Evolutionary conservation across 2,329 filamentous ascomycete species (phyloP).

Genomic region (Colletotrichum costaricense): DNA sequence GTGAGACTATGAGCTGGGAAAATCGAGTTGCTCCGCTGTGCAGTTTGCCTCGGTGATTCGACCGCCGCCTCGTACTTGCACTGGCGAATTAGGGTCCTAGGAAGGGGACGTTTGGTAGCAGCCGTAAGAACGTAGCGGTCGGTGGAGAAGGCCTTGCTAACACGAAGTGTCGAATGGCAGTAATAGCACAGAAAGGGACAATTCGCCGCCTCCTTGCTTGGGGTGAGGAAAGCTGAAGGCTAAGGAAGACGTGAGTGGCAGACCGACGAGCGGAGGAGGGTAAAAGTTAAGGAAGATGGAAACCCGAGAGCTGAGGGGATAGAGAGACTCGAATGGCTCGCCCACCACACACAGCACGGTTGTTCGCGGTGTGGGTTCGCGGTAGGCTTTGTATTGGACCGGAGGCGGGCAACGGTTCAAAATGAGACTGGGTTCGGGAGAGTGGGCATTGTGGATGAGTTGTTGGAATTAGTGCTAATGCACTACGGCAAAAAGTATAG

Average conservation of each 20-base stretch:
- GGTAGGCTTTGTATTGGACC: constrained; percentile 14
- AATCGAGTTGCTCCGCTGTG: constrained; percentile 9
- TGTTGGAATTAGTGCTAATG: constrained; percentile 30
- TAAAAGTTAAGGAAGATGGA: background rate
- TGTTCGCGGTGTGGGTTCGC: constrained; percentile 13
- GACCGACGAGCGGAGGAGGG: background rate
- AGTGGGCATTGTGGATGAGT: constrained; percentile 20
- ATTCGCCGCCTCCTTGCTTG: background rate
- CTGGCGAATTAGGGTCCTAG: constrained; percentile 17
- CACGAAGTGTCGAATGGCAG: constrained; percentile 15
- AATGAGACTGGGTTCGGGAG: constrained; percentile 15
- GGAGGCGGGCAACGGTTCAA: background rate
- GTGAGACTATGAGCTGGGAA: constrained; percentile 4
- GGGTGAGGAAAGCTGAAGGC: background rate
- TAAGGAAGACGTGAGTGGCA: background rate
- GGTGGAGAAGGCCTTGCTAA: background rate
- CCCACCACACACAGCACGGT: background rate
- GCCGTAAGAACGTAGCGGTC: background rate
- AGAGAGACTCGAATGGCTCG: background rate
- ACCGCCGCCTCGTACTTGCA: background rate
- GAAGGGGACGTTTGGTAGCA: background rate
- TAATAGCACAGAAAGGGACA: background rate
- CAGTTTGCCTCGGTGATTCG: constrained; percentile 25
- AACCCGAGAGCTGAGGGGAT: background rate
- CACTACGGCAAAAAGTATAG: constrained; percentile 1